A percentile compares a stretch with the other conserved stretches of the same genome.
Conservation (phyloP, 2,329 filamentous ascomycete genomes). For the Colletotrichum liriopes region DNA sequence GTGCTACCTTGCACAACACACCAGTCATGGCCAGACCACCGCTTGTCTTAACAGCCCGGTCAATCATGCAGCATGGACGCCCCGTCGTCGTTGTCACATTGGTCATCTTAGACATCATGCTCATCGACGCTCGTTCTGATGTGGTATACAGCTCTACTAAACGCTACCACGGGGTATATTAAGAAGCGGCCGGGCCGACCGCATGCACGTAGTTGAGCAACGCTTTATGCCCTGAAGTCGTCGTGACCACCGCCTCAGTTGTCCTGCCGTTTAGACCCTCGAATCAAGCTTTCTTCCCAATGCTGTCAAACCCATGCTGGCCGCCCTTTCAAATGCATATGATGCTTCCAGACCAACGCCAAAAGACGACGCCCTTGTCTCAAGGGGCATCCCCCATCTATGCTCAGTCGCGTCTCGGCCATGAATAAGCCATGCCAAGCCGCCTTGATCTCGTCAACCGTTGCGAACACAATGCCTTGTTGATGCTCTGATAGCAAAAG, state of each 20-base stretch:
- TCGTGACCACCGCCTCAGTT: slow-evolving; percentile 12
- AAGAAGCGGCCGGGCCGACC: slow-evolving; percentile 22
- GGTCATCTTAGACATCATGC: neutral
- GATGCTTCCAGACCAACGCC: slow-evolving; percentile 43
- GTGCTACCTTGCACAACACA: neutral
- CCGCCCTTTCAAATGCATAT: slow-evolving; percentile 40
- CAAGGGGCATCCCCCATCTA: slow-evolving; percentile 11
- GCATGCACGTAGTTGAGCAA: slow-evolving; percentile 15
- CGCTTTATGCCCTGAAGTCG: slow-evolving; percentile 13
- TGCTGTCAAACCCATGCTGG: slow-evolving; percentile 40
- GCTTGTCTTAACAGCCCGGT: neutral
- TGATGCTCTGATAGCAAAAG: slow-evolving; percentile 10
- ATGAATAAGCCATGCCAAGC: slow-evolving; percentile 11
- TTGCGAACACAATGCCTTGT: neutral
- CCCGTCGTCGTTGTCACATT: neutral
- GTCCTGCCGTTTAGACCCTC: slow-evolving; percentile 23
- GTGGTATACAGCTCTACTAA: slow-evolving; percentile 36
- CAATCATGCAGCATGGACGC: neutral
- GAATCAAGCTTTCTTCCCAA: slow-evolving; percentile 25
- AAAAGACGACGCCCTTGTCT: slow-evolving; percentile 26
- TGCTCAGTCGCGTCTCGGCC: slow-evolving; percentile 3
- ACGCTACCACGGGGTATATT: slow-evolving; percentile 42
- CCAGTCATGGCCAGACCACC: neutral
- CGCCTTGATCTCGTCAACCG: slow-evolving; percentile 2
- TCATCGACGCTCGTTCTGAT: slow-evolving; percentile 5